Percentiles rank a stretch among this genome's conserved stretches.
Conservation (phyloP, 2,329 filamentous ascomycete genomes). For the Penicillium sp. region DNA sequence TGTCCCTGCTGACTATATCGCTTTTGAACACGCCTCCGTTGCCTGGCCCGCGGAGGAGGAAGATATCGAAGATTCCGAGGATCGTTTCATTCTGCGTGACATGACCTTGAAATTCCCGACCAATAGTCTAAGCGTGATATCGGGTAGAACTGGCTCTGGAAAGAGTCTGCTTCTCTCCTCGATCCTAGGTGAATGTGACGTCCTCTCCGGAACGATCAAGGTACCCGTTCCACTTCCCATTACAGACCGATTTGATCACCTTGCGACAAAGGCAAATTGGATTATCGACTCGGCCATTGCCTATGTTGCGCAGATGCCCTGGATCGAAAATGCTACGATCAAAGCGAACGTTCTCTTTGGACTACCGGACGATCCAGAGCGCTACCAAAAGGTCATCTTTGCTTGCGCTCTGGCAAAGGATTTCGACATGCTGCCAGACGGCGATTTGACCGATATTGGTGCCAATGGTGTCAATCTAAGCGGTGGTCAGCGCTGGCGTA, state of each 20-base stretch:
- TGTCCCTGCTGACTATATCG: conserved; percentile 58
- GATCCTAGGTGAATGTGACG: conserved; percentile 72
- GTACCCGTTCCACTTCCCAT: conserved; percentile 42
- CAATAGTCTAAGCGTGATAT: conserved; percentile 70
- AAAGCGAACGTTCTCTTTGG: conserved; percentile 78
- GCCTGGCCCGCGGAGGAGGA: conserved; percentile 68
- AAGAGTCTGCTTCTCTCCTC: conserved; percentile 74
- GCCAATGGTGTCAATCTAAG: conserved; percentile 82
- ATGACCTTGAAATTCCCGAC: conserved; percentile 66
- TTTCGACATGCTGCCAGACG: conserved; percentile 71
- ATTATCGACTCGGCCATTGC: conserved; percentile 56
- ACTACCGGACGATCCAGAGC: conserved; percentile 65
- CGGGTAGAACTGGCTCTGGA: conserved; percentile 74
- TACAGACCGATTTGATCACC: conserved; percentile 58
- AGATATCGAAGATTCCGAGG: conserved; percentile 49
- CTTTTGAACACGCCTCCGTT: conserved; percentile 67
- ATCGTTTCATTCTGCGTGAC: conserved; percentile 65
- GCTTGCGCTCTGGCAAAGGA: conserved; percentile 76
- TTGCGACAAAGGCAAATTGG: conserved; percentile 60
- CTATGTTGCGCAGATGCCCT: conserved; percentile 76
- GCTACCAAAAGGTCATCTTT: conserved; percentile 69
- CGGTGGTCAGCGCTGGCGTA: conserved; percentile 79
- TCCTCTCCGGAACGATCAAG: conserved; percentile 61
- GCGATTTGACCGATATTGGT: conserved; percentile 77
- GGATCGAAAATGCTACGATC: conserved; percentile 81